A percentile compares a stretch with the other conserved stretches of the same genome.
phyloP scores from a whole-genome alignment of 1,284 basidiomycete species.

The Cystobasidiaceae sp. region DNA sequence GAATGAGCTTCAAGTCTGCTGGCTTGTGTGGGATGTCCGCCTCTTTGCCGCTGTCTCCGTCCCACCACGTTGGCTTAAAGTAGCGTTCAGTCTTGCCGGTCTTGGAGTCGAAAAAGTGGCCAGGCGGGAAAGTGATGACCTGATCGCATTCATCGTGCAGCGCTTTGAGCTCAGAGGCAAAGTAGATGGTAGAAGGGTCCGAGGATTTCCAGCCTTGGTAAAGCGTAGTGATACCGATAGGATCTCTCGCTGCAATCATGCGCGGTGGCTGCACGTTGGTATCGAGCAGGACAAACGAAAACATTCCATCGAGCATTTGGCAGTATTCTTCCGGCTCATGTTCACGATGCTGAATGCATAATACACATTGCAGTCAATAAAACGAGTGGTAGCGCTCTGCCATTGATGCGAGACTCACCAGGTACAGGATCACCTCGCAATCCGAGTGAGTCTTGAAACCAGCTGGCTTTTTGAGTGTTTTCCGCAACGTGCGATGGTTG shows the following conservation, averaged over 20 bases:
- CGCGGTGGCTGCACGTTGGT: constrained; percentile 82
- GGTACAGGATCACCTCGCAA: constrained; percentile 92
- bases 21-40: constrained; percentile 58
- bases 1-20: constrained; percentile 65
- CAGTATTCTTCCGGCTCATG: constrained; percentile 66
- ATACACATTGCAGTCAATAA: not conserved
- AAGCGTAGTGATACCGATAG: constrained; percentile 95
- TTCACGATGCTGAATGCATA: constrained; percentile 65
- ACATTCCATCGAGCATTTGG: constrained; percentile 91
- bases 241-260: constrained; percentile 92
- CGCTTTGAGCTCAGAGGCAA: constrained; percentile 94
- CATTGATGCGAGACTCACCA: constrained; percentile 56
- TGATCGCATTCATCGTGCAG: constrained; percentile 89
- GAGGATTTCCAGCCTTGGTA: constrained; percentile 92
- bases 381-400: not conserved
- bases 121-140: constrained; percentile 93
- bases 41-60: constrained; percentile 61
- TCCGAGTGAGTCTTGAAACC: constrained; percentile 98
- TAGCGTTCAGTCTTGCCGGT: constrained; percentile 73
- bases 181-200: constrained; percentile 78
- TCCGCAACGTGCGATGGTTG: constrained; percentile 84
- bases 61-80: constrained; percentile 81
- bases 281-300: constrained; percentile 94
- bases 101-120: constrained; percentile 84
- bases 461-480: constrained; percentile 59